Conservation (phyloP, 345 rosid species). For the Eutrema yunnanense region DNA sequence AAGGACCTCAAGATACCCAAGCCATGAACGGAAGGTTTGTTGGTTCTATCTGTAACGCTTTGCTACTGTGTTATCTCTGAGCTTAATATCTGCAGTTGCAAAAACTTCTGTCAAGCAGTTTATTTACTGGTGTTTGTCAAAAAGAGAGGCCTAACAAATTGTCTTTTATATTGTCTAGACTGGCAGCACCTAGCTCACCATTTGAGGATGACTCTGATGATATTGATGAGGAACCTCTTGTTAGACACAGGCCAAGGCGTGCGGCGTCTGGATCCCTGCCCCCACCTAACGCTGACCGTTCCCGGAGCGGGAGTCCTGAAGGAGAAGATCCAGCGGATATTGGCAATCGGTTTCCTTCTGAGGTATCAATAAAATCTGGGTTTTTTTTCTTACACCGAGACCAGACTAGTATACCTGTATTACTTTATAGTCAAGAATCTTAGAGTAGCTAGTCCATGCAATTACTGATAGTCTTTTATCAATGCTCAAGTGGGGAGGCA, state of each 20-base stretch:
- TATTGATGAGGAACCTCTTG: constrained; percentile 62
- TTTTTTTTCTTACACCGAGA: neutral
- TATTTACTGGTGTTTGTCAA: neutral
- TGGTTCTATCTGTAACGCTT: neutral
- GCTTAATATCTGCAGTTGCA: neutral
- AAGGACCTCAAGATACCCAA: constrained; percentile 33
- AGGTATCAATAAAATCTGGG: constrained; percentile 28
- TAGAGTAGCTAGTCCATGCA: constrained; percentile 1
- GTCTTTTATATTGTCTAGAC: constrained; percentile 35
- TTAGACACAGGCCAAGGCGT: constrained; percentile 64
- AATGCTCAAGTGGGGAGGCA: constrained; percentile 90
- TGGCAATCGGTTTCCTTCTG: constrained; percentile 61
- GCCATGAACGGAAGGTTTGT: constrained; percentile 72
- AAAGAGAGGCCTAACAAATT: neutral
- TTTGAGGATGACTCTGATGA: constrained; percentile 68
- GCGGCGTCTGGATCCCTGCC: constrained; percentile 40
- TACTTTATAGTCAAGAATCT: neutral
- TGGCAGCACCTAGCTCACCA: constrained; percentile 62
- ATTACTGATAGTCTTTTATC: constrained; percentile 7
- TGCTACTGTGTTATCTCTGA: neutral
- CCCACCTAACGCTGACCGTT: constrained; percentile 43
- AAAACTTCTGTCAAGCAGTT: neutral
- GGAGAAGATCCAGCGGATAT: constrained; percentile 40
- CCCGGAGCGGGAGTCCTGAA: constrained; percentile 56
- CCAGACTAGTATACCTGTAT: neutral